Evolutionary conservation across 306 rosid genomes (phyloP).

Genomic region (Urtica urens): DNA sequence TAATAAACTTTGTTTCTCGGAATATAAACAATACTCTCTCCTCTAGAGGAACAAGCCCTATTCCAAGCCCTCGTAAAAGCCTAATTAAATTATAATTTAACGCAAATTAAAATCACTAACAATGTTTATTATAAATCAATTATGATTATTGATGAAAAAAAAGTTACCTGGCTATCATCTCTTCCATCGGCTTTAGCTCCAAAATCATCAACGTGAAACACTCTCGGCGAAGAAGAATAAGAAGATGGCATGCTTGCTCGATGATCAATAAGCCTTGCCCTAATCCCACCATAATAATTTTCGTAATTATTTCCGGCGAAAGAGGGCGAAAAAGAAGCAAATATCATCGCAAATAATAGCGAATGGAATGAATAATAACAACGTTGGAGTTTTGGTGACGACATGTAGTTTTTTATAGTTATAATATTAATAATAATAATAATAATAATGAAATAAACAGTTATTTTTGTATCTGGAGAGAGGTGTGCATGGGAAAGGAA

Average conservation of each 20-base stretch:
- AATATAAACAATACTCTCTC: conserved; percentile 26
- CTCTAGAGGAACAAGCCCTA: conserved; percentile 41
- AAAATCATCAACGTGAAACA: conserved; percentile 39
- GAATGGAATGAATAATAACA: background rate
- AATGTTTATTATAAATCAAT: background rate
- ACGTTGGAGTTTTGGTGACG: background rate
- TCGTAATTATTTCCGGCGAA: background rate
- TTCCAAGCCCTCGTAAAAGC: conserved; percentile 64
- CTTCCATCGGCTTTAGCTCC: conserved; percentile 48
- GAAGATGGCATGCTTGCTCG: background rate
- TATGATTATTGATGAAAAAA: background rate
- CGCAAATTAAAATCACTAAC: too few relatives aligned
- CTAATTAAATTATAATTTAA: conserved; percentile 16
- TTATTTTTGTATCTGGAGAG: background rate
- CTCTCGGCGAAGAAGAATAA: background rate
- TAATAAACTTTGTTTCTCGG: conserved; percentile 31
- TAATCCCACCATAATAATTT: background rate
- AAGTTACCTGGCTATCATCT: conserved; percentile 45
- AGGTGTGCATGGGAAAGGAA: too few relatives aligned
- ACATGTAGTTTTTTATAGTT: background rate
- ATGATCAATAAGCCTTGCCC: conserved; percentile 1
- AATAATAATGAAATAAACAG: background rate
- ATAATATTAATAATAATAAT: background rate
- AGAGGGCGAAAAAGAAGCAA: conserved; percentile 2
- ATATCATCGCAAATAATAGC: background rate